phyloP scores from a whole-genome alignment of 148 eudicot species.

The Camellia sinensis region DNA sequence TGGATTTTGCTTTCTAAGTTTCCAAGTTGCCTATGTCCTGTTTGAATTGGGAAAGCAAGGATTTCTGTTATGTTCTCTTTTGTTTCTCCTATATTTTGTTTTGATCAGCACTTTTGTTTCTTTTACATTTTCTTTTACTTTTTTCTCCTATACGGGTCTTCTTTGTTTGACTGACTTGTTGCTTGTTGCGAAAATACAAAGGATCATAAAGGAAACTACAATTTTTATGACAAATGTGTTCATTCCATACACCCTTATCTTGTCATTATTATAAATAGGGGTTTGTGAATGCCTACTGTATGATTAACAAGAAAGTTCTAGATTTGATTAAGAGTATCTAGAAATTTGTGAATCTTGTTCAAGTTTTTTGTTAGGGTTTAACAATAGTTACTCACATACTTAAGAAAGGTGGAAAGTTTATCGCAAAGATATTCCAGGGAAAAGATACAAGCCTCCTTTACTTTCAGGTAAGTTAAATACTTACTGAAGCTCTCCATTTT shows the following conservation, averaged over 20 bases:
- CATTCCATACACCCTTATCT: background rate
- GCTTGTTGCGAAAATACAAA: too few relatives aligned
- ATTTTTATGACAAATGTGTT: background rate
- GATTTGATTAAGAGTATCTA: slow-evolving; percentile 8
- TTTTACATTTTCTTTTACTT: too few relatives aligned
- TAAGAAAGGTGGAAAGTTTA: slow-evolving; percentile 85
- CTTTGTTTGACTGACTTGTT: background rate
- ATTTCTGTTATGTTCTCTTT: background rate
- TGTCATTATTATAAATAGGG: background rate
- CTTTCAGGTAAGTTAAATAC: slow-evolving; percentile 57
- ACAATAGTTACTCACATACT: slow-evolving; percentile 94
- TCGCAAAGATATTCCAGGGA: slow-evolving; percentile 95
- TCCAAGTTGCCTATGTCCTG: background rate
- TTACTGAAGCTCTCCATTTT: background rate
- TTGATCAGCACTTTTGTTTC: too few relatives aligned
- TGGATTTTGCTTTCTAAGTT: background rate
- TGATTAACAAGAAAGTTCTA: background rate
- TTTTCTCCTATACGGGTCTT: background rate
- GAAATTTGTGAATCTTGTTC: slow-evolving; percentile 4
- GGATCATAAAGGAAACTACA: background rate
- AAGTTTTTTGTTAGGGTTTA: slow-evolving; percentile 52
- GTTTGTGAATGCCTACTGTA: background rate
- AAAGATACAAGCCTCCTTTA: slow-evolving; percentile 97
- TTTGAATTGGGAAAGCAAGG: background rate
- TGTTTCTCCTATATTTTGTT: too few relatives aligned